phyloP scores from a whole-genome alignment of 1,284 basidiomycete species.

The Amanita bisporigera region DNA sequence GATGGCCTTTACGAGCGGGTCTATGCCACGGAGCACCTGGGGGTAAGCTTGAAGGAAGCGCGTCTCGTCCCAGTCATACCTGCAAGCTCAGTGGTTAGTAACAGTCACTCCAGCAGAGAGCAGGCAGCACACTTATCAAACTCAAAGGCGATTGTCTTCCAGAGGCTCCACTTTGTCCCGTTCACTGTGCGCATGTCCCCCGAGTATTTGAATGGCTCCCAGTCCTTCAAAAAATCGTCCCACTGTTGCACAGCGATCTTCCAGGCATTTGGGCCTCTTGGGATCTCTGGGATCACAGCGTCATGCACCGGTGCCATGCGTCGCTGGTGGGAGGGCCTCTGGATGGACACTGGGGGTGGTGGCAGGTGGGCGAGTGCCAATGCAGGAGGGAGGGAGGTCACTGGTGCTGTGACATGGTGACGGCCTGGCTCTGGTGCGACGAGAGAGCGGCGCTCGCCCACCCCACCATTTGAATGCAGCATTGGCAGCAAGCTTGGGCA shows the following conservation, averaged over 20 bases:
- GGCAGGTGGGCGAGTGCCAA: too few relatives aligned
- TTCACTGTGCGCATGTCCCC: not conserved
- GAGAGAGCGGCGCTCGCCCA: too few relatives aligned
- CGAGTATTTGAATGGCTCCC: slow-evolving; percentile 14
- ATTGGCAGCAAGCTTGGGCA: too few relatives aligned
- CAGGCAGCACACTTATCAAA: slow-evolving; percentile 2
- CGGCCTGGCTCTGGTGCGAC: too few relatives aligned
- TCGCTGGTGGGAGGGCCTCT: too few relatives aligned
- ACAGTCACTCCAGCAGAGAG: not conserved
- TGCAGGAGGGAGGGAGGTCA: too few relatives aligned
- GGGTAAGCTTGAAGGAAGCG: not conserved
- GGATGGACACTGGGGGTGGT: too few relatives aligned
- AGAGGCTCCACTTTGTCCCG: not conserved
- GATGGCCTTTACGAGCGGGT: not conserved
- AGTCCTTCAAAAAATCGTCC: slow-evolving; percentile 19
- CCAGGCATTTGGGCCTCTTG: slow-evolving; percentile 15
- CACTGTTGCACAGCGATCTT: slow-evolving; percentile 16
- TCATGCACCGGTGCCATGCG: too few relatives aligned
- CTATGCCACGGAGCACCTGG: not conserved
- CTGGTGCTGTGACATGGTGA: too few relatives aligned
- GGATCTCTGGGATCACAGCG: too few relatives aligned
- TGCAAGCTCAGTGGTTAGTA: not conserved
- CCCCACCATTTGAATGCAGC: too few relatives aligned
- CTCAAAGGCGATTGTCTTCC: slow-evolving; percentile 7
- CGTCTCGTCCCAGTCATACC: not conserved